Evolutionary conservation across 257 asterid species (phyloP).

Genomic region (Lithospermum erythrorhizon): DNA sequence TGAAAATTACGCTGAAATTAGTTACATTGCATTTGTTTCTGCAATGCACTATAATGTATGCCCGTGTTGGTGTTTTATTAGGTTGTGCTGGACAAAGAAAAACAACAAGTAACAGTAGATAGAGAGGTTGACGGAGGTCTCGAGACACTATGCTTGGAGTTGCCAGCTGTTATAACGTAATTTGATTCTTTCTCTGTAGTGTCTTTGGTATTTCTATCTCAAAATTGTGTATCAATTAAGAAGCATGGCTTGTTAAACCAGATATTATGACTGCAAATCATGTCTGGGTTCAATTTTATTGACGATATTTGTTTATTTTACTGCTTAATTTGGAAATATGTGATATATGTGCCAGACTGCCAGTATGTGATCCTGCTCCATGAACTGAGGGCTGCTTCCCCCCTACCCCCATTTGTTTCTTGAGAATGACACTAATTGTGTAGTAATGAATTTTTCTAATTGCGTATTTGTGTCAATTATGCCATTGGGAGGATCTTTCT

Average conservation of each 20-base stretch:
- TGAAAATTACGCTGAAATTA: background rate
- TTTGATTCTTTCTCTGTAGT: background rate
- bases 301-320: too few species aligned
- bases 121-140: conserved; percentile 99
- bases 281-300: background rate
- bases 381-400: too few species aligned
- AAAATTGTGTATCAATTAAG: background rate
- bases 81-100: conserved; percentile 74
- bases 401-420: background rate
- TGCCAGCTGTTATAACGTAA: conserved; percentile 98
- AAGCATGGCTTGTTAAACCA: background rate
- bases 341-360: too few species aligned
- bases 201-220: background rate
- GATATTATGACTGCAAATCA: background rate
- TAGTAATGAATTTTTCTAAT: background rate
- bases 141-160: conserved; percentile 72
- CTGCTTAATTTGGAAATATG: too few species aligned
- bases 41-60: background rate
- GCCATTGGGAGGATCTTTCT: too few species aligned
- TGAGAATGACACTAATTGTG: background rate
- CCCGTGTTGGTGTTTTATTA: conserved; percentile 13
- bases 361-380: too few species aligned
- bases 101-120: conserved; percentile 59
- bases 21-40: background rate
- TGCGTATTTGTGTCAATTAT: too few species aligned